phyloP scores from a whole-genome alignment of 2,329 filamentous ascomycete genomes.

The Aspergillus eucalypticola region DNA sequence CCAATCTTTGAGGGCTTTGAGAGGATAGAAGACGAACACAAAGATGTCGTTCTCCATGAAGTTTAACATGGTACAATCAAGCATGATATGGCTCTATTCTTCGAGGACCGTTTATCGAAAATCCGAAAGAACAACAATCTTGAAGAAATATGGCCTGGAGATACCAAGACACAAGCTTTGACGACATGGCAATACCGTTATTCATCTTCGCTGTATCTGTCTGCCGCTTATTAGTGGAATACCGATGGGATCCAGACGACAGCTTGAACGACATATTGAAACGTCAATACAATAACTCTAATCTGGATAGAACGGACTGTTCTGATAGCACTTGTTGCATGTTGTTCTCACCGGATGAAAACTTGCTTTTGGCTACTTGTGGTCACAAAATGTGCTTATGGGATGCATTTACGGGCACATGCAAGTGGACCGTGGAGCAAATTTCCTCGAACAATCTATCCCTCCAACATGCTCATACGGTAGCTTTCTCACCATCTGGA shows the following conservation, averaged over 20 bases:
- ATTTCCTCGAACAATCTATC: too few species aligned
- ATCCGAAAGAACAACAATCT: constrained; percentile 8
- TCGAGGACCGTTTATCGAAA: constrained; percentile 16
- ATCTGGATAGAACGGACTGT: constrained; percentile 20
- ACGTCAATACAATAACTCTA: constrained; percentile 1
- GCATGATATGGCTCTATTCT: constrained; percentile 24
- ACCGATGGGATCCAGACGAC: constrained; percentile 11
- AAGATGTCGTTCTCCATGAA: constrained; percentile 24
- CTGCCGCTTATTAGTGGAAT: constrained; percentile 5
- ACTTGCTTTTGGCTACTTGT: neutral
- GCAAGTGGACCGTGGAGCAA: neutral
- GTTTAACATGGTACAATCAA: constrained; percentile 21
- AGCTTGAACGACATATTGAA: constrained; percentile 11
- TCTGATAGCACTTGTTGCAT: accelerated
- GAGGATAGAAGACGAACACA: constrained; percentile 18
- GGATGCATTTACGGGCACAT: neutral
- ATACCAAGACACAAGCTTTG: neutral
- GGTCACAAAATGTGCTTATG: neutral
- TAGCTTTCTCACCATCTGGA: neutral
- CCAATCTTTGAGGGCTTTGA: constrained; percentile 24
- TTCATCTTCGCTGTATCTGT: constrained; percentile 13
- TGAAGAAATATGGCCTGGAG: constrained; percentile 11
- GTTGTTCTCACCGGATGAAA: neutral
- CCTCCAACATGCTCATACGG: neutral
- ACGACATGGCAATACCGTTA: constrained; percentile 3